phyloP scores from a whole-genome alignment of 2,329 filamentous ascomycete genomes.

The Onygenales sp. region DNA sequence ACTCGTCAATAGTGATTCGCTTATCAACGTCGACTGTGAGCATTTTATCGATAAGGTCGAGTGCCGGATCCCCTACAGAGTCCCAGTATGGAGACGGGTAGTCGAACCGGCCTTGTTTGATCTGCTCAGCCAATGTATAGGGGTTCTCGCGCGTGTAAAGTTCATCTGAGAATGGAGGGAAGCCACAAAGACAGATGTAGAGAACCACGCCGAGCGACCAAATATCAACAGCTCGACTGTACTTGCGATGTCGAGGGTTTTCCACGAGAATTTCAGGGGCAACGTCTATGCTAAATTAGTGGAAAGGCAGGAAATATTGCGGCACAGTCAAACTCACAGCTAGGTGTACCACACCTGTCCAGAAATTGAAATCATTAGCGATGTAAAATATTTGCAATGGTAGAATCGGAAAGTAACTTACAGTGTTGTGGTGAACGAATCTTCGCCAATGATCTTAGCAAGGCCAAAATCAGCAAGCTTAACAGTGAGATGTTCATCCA shows the following conservation, averaged over 20 bases:
- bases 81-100: slow-evolving; percentile 98
- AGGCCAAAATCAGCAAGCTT: slow-evolving; percentile 96
- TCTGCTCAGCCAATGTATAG: slow-evolving; percentile 79
- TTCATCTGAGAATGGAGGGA: slow-evolving; percentile 94
- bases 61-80: slow-evolving; percentile 70
- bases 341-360: slow-evolving; percentile 72
- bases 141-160: slow-evolving; percentile 73
- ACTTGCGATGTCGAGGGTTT: slow-evolving; percentile 69
- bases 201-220: slow-evolving; percentile 97
- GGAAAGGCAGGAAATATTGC: not conserved
- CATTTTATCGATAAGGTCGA: slow-evolving; percentile 94
- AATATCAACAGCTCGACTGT: slow-evolving; percentile 89
- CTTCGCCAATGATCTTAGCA: slow-evolving; percentile 96
- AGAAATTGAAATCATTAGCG: slow-evolving; percentile 15
- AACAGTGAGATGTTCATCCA: slow-evolving; percentile 73
- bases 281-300: slow-evolving; percentile 48
- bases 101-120: slow-evolving; percentile 78
- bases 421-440: slow-evolving; percentile 92
- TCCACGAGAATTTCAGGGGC: slow-evolving; percentile 82
- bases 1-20: slow-evolving; percentile 82
- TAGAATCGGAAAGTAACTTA: slow-evolving; percentile 32
- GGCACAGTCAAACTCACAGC: slow-evolving; percentile 45
- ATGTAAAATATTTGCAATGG: not conserved
- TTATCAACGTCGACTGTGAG: slow-evolving; percentile 76
- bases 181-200: slow-evolving; percentile 94